Base-by-base conservation (phyloP, 371 early-diverging fungal genomes). In the Apophysomyces variabilis region DNA sequence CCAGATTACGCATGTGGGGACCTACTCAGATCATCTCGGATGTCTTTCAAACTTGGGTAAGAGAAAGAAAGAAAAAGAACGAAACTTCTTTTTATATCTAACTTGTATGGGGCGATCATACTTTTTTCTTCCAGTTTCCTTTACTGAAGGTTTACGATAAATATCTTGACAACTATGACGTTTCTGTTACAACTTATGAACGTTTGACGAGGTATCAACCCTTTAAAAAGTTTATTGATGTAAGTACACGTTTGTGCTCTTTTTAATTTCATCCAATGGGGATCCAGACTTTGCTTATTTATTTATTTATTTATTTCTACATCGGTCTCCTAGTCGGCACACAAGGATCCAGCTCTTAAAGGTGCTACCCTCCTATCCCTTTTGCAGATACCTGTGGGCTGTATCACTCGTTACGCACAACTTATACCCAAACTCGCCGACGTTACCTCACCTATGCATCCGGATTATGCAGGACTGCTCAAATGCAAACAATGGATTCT, bases 141-240 rank as follows among this genome's bases (percentile, higher is more conserved):
- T 57, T 62, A 13, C 41, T 82, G 36, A 62, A 71, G 6, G 63
- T 68, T n/a, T 82, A 82, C 46, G 68, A 66, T 37, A 58, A 57
- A 7, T 82, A 79, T 58, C 60, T 79, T 7, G 71, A 71, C 11
- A 77, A 82, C 58, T 82, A 82, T 57, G 77, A 59, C 62, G 69
- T 75, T 13, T 68, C 76, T 8, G 66, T 82, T 8, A 76, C 79
- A 21, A 82, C 79, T 4, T 77, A 75, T 65, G 82, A 82, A 45
- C 67, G 79, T 32, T 61, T 82, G 11, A 66, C 74, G 26, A 62
- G 75, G 60, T 78, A 77, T 44, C 74, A 75, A 45, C 79, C 82
- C 3, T 82, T 82, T 38, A 79, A 79, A 57, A 82, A 82, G 61
- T 82, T 78, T 63, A 68, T 82, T 54, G 79, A 79, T 58, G 81